Conservation (phyloP, 108 stramenopile species). For the Craspedostauros australis region DNA sequence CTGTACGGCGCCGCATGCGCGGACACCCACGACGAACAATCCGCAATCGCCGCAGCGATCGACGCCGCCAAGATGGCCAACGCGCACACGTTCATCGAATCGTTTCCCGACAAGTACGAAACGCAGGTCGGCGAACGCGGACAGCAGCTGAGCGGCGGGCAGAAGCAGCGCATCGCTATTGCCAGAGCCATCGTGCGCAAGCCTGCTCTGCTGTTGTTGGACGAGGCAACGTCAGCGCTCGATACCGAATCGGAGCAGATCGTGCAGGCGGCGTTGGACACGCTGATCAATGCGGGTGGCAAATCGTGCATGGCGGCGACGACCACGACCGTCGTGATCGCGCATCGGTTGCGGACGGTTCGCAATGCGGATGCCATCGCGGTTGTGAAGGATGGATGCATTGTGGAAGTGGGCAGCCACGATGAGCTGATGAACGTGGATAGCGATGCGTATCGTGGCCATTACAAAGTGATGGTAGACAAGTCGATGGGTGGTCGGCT, state of each 20-base stretch:
- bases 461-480: conserved; percentile 30
- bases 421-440: conserved; percentile 50
- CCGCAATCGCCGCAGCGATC: too few relatives aligned
- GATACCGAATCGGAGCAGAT: conserved; percentile 72
- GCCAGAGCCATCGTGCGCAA: conserved; percentile 77
- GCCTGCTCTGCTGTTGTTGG: conserved; percentile 75
- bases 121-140: conserved; percentile 89
- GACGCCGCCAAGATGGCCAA: conserved; percentile 87
- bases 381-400: conserved; percentile 58
- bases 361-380: conserved; percentile 77
- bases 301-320: too few relatives aligned
- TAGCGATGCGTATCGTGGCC: conserved; percentile 8
- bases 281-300: conserved; percentile 38
- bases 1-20: conserved; percentile 61
- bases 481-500: conserved; percentile 28
- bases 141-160: conserved; percentile 82
- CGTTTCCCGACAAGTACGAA: conserved; percentile 81
- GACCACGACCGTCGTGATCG: conserved; percentile 68
- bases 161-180: conserved; percentile 92
- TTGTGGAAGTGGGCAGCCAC: conserved; percentile 80
- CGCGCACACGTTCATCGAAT: conserved; percentile 80
- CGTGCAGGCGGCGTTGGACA: conserved; percentile 78
- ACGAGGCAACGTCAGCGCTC: conserved; percentile 78
- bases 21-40: conserved; percentile 58
- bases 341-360: conserved; percentile 83